phyloP scores from a whole-genome alignment of 2,329 filamentous ascomycete genomes.

The Aspergillus transmontanensis region DNA sequence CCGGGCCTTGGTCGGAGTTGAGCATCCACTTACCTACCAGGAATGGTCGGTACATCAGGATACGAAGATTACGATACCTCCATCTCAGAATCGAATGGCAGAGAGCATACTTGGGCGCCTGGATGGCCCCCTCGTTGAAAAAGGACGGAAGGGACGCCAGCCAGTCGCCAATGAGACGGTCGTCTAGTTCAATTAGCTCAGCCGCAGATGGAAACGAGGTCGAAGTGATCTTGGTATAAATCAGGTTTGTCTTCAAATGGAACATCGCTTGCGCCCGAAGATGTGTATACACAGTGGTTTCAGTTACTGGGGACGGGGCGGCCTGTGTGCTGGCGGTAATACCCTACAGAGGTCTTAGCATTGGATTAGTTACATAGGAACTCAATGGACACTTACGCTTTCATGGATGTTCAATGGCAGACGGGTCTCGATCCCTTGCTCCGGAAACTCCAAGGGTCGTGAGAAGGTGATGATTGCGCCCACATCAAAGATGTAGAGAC shows the following conservation, averaged over 20 bases:
- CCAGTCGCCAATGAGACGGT: slow-evolving; percentile 33
- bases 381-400: not conserved
- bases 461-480: slow-evolving; percentile 48
- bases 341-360: not conserved
- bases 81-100: slow-evolving; percentile 32
- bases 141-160: slow-evolving; percentile 28
- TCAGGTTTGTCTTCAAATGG: slow-evolving; percentile 31
- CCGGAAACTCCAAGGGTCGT: slow-evolving; percentile 43
- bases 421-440: slow-evolving; percentile 39
- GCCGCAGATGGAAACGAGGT: slow-evolving; percentile 31
- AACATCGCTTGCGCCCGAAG: slow-evolving; percentile 33
- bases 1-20: slow-evolving; percentile 11
- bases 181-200: slow-evolving; percentile 29
- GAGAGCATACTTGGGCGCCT: slow-evolving; percentile 24
- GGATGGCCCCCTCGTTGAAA: slow-evolving; percentile 27
- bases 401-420: slow-evolving; percentile 40
- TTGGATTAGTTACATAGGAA: not conserved
- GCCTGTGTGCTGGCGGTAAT: not conserved
- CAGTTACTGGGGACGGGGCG: not conserved
- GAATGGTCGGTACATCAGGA: slow-evolving; percentile 38
- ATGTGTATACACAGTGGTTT: slow-evolving; percentile 34
- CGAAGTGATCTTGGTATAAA: slow-evolving; percentile 39
- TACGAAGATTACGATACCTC: slow-evolving; percentile 36
- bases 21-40: slow-evolving; percentile 21
- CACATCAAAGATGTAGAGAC: slow-evolving; percentile 40